Base-by-base conservation (phyloP, 1,284 basidiomycete species). In the Naganishia sp. region DNA sequence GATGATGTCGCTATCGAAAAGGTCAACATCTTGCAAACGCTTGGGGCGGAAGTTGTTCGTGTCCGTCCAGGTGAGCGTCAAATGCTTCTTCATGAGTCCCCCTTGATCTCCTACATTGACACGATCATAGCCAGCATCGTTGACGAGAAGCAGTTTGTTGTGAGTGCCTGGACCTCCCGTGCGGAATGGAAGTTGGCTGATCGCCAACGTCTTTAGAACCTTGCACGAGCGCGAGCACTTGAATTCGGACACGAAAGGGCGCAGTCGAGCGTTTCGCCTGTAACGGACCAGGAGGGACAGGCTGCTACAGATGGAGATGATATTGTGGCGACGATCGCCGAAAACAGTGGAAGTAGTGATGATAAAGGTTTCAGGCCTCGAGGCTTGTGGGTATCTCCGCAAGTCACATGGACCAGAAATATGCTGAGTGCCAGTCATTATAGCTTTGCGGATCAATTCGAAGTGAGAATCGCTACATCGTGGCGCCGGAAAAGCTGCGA, bases 1-100 rank as follows among this genome's bases (percentile, higher is more conserved):
- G 92, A 95, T 74, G 92, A 95, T 75, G 89, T 98, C 5, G 91
- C 94, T 0, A 84, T 87, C 59, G 95, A 99, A 77, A 98, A 98
- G 76, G 88, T 79, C 0, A 87, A 90, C 71, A 87, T 92, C 0
- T 81, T 99, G 15, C 82, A 86, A 61, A 87, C 90, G 1, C 86
- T 98, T 0, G 95, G 94, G 3, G 94, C 95, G 0, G 83, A 87
- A 28, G 90, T 99, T 2, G 89, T 92, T 74, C 85, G 88, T 56
- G 90, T 94, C 28, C 82, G 90, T 45, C 91, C 91, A 18, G 75
- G 72, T 73, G 23, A 55, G 71, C 63, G 18, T 25, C 15, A 31
- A 28, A 18, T 52, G 9, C 9, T 42, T 13, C 31, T 39, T 10
- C 10, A 59, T 43, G 16, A 15, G 9, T 13, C 9, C 21, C 25